Evolutionary conservation across 73 alveolate species (phyloP).

Genomic region (Tetrahymena borealis): DNA sequence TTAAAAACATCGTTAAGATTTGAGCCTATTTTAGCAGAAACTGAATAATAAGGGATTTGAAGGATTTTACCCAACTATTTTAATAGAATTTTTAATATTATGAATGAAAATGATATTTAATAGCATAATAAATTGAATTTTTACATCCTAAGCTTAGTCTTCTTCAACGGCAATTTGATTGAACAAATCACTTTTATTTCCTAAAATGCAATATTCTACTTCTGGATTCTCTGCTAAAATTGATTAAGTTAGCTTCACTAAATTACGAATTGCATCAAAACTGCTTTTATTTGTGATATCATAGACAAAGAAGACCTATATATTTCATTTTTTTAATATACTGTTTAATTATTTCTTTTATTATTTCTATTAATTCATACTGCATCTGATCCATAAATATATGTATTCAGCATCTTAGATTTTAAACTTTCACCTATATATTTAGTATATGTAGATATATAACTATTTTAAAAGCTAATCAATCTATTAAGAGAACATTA

Average conservation of each 20-base stretch:
- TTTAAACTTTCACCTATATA: not conserved
- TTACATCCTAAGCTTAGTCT: not conserved
- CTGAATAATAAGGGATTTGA: not conserved
- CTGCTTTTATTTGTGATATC: not conserved
- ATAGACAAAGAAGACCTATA: not conserved
- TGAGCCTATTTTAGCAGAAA: not conserved
- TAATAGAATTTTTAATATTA: not conserved
- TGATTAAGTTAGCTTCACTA: not conserved
- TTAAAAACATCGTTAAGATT: not conserved
- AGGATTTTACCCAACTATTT: not conserved
- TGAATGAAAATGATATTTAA: not conserved
- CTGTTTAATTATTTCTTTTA: not conserved
- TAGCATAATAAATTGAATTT: no score
- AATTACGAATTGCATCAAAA: not conserved
- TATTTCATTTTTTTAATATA: not conserved
- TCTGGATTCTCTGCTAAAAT: not conserved
- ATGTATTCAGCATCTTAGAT: not conserved
- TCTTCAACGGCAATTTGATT: not conserved
- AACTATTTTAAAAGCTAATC: no score
- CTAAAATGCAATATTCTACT: not conserved
- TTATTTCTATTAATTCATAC: not conserved
- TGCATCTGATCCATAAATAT: not conserved
- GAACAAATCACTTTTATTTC: not conserved
- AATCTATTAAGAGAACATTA: no score
- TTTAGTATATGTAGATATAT: no score